phyloP scores from a whole-genome alignment of 2,329 filamentous ascomycete genomes.

The Colletotrichum echinochloae region DNA sequence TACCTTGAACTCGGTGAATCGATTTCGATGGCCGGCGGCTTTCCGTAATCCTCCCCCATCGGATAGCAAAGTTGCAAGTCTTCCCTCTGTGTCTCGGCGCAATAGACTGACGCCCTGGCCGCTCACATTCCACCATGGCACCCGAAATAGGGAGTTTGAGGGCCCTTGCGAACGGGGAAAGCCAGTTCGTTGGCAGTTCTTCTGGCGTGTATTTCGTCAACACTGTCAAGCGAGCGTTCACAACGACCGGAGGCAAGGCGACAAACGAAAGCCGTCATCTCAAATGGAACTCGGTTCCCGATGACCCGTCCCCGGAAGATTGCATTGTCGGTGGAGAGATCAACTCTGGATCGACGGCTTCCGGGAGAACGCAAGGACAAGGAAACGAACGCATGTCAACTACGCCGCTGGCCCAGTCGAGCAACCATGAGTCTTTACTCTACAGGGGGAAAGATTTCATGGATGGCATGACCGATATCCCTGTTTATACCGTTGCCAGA shows the following conservation, averaged over 20 bases:
- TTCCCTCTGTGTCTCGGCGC: background rate
- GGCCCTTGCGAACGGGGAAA: slow-evolving; percentile 48
- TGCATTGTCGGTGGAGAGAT: slow-evolving; percentile 33
- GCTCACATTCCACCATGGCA: background rate
- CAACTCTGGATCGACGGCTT: background rate
- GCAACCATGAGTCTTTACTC: slow-evolving; percentile 1
- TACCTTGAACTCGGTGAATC: too few species aligned
- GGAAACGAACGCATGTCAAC: background rate
- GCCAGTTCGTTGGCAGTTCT: slow-evolving; percentile 64
- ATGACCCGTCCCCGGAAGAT: slow-evolving; percentile 34
- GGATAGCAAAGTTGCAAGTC: too few species aligned
- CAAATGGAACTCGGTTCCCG: background rate
- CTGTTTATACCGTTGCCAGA: slow-evolving; percentile 44
- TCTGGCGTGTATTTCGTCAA: slow-evolving; percentile 66
- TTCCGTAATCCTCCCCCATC: background rate
- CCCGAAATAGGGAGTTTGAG: slow-evolving; percentile 39
- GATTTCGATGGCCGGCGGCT: background rate
- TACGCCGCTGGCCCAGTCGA: background rate
- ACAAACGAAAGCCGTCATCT: slow-evolving; percentile 41
- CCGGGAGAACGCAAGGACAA: background rate
- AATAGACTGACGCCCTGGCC: background rate
- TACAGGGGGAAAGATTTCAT: background rate
- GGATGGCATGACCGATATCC: slow-evolving; percentile 9
- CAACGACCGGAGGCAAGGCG: slow-evolving; percentile 44
- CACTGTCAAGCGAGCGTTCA: slow-evolving; percentile 64